Conservation (phyloP, 2,329 filamentous ascomycete species). For the Verticillium klebahnii region DNA sequence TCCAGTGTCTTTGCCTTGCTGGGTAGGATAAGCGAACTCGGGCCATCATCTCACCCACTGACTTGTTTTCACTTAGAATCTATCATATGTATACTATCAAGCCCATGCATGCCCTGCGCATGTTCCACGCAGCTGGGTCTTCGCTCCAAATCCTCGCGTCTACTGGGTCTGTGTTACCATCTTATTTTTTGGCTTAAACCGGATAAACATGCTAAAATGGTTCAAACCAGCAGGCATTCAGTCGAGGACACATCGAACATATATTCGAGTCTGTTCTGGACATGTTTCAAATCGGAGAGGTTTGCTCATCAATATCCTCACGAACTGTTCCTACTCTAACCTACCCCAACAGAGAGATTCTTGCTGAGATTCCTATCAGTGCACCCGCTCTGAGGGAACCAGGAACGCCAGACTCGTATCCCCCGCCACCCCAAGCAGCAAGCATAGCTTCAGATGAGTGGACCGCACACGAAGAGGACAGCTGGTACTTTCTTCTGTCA, state of each 20-base stretch:
- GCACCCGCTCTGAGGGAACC: not conserved
- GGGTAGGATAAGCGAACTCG: not conserved
- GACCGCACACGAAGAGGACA: not conserved
- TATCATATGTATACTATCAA: not conserved
- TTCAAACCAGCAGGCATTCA: not conserved
- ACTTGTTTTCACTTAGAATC: not conserved
- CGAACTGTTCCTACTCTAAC: not conserved
- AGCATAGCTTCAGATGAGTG: not conserved
- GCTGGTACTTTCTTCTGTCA: constrained; percentile 1
- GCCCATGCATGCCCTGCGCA: not conserved
- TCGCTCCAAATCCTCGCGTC: not conserved
- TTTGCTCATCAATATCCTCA: not conserved
- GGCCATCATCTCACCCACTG: too few species aligned
- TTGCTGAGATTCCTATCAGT: not conserved
- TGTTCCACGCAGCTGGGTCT: not conserved
- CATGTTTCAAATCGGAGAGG: not conserved
- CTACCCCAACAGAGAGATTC: not conserved
- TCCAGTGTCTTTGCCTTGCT: not conserved
- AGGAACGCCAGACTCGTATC: not conserved
- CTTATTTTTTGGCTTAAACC: too few species aligned
- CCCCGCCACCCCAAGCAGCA: not conserved
- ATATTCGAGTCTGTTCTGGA: not conserved
- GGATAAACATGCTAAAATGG: not conserved
- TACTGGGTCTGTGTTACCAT: not conserved
- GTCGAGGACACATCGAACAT: not conserved